Evolutionary conservation across 179 eudicot species (phyloP).

Genomic region (Silene noctiflora): DNA sequence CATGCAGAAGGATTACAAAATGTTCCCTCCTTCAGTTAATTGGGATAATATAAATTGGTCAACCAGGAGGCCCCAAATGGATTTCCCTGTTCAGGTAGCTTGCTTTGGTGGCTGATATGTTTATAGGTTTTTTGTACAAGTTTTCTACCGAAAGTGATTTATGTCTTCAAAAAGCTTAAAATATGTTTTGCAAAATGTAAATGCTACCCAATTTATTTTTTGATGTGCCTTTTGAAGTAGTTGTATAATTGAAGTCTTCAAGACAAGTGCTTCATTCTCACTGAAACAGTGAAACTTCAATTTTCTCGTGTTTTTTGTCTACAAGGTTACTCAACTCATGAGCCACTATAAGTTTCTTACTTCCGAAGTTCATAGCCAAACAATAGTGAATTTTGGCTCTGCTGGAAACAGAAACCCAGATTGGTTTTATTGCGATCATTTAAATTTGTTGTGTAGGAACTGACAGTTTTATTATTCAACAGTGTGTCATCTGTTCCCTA

Average conservation of each 20-base stretch:
- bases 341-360: neutral
- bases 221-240: neutral
- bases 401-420: neutral
- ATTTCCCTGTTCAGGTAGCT: constrained; percentile 92
- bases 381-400: neutral
- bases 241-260: neutral
- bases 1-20: constrained; percentile 93
- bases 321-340: neutral
- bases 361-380: neutral
- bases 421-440: neutral
- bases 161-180: neutral
- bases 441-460: constrained; percentile 7
- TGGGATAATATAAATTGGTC: constrained; percentile 95
- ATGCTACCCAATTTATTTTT: neutral
- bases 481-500: constrained; percentile 87
- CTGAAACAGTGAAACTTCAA: too few species aligned
- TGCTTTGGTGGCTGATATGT: constrained; percentile 1
- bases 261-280: neutral
- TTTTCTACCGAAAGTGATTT: neutral
- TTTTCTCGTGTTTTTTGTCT: too few species aligned
- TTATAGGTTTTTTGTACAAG: neutral
- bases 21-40: constrained; percentile 92
- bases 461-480: constrained; percentile 29
- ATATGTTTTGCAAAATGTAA: neutral
- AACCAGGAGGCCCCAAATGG: constrained; percentile 91